Base-by-base conservation (phyloP, 352 stramenopile genomes). In the Phytophthora megakarya region DNA sequence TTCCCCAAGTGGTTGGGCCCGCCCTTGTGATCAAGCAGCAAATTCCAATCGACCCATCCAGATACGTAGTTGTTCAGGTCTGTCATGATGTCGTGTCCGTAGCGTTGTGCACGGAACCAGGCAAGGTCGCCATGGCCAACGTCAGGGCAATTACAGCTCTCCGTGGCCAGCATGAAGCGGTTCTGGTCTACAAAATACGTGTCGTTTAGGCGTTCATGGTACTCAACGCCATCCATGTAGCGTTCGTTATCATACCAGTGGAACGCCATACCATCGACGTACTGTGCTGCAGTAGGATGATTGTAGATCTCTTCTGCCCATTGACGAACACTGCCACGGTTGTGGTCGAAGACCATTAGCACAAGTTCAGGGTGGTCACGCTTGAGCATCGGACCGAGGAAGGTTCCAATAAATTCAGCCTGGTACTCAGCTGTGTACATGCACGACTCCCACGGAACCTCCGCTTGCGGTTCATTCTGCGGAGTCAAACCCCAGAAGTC, bases 11-110 rank as follows among this genome's bases (percentile, higher is more conserved):
- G 88, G 75, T 98, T 98, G 3, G 93, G 92, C 6, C 93, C 93
- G 25, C 93, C 93, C 10, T 42, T 84, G 67, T 90, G 78, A 51
- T 96, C 88, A 0, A 98, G 77, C 7, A 97, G 43, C 38, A 98
- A 59, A 72, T 98, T 98, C 92, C 93, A 98, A 76, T 98, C 90
- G 35, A 97, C 86, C 92, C 92, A 98, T 2, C 89, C 89, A 35
- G 81, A 72, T 13, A 90, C 86, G 62, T 79, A 87, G 65, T 96
- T 92, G 74, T 96, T 97, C 26, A 96, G 76, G 61, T 98, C 88
- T 12, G 83, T 84, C 47, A 98, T 73, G 35, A 98, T 97, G 49
- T 97, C 90, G 70, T 97, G 90, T 2, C 79, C 86, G 25, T 97
- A 95, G 3, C 86, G 85, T 64, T 98, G 83, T 2, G 73, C 90